Base-by-base conservation (phyloP, 345 rosid species). In the Pseudoturritis turrita region DNA sequence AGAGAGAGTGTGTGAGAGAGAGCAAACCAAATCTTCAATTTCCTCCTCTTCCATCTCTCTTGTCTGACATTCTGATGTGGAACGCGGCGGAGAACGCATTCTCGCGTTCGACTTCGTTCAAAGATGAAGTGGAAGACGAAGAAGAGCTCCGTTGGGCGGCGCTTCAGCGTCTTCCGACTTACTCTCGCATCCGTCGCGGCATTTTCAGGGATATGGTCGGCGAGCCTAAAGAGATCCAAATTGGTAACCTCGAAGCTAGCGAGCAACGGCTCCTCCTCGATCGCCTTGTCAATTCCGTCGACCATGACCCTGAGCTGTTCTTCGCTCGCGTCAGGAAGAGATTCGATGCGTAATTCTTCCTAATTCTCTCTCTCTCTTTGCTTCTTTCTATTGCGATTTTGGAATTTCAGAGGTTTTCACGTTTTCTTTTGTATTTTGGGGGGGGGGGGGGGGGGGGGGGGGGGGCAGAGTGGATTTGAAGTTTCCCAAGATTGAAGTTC, bases 101-200 rank as follows among this genome's bases (percentile, higher is more conserved):
- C 65, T 72, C 87, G n/a, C 81, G 92, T 66, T 62, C 95, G 76
- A 57, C 88, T 47, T 89, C 97, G 74, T 82, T 80, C 56, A 68
- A 78, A 72, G 91, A 86, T 70, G 84, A 79, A 25, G 88, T 71
- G 0, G 87, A 81, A 17, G 85, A 90, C 14, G 94, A 94, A 83
- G 97, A 91, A 81, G 92, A 87, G 54, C 87, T 94, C 3, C 89
- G 83, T 15, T 94, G 96, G 97, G 99, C 90, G 14, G 99, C 96
- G 66, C 66, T 95, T 41, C 93, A 95, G 85, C 81, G 99, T 28
- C 78, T 95, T 40, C 99, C 99, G 4, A 91, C 97, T 14, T 88
- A 89, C 66, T 51, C 79, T 2, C 75, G 97, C 6, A 89, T 80
- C 15, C 88, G 99, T 10, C 78, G 93, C 5, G 96, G 93, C 23